Conservation (phyloP, 192 early-diverging fungal genomes). For the Diversispora eburnea region DNA sequence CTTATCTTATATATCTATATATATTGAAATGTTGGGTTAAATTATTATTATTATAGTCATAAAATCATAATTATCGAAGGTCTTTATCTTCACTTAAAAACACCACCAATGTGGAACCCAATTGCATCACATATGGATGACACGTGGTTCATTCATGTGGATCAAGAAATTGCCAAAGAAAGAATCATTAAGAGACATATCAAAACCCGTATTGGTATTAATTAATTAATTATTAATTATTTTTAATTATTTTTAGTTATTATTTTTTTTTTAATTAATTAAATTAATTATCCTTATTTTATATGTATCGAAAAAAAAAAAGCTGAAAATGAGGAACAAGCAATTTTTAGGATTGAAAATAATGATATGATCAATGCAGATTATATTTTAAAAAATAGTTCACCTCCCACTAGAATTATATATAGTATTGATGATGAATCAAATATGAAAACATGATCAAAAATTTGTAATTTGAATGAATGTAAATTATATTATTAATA, state of each 20-base stretch:
- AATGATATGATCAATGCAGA: slow-evolving; percentile 26
- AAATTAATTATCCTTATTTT: not conserved
- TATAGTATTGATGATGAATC: slow-evolving; percentile 6
- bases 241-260: not conserved
- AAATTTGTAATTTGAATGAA: too few relatives aligned
- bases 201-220: slow-evolving; percentile 35
- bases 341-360: slow-evolving; percentile 4
- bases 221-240: not conserved
- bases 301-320: not conserved
- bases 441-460: too few relatives aligned
- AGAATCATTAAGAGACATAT: slow-evolving; percentile 46
- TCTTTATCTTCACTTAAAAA: slow-evolving; percentile 45
- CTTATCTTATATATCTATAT: too few relatives aligned
- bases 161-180: slow-evolving; percentile 33
- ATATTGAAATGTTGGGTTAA: not conserved
- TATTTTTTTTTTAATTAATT: not conserved
- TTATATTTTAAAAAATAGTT: slow-evolving; percentile 18
- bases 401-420: not conserved
- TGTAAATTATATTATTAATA: too few relatives aligned
- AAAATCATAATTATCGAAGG: slow-evolving; percentile 52
- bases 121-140: slow-evolving; percentile 41
- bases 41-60: slow-evolving; percentile 26
- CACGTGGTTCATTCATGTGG: slow-evolving; percentile 43
- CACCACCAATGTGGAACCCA: slow-evolving; percentile 38
- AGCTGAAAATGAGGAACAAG: slow-evolving; percentile 7